These are phyloP conservation scores for Lichtheimia hyalospora DNA, from an alignment of 371 early-diverging fungal genomes.

Conservation along the genomic window DNA sequence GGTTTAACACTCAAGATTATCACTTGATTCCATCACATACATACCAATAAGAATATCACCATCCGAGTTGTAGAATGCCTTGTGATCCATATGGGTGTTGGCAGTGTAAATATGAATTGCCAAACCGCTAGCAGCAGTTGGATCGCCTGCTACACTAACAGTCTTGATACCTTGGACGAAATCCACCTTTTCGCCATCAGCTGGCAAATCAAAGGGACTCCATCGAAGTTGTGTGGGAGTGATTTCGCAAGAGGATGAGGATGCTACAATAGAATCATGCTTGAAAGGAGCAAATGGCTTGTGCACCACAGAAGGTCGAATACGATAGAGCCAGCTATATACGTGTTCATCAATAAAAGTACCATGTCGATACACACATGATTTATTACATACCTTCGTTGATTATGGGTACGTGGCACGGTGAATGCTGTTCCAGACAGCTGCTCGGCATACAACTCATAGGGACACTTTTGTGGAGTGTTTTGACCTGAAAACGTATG, in stretches of 20 bases:
- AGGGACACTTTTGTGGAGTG: constrained; percentile 90
- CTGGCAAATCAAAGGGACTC: constrained; percentile 86
- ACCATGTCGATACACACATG: neutral
- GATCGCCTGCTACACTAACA: constrained; percentile 89
- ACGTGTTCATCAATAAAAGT: neutral
- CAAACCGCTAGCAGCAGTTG: constrained; percentile 75
- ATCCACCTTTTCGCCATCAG: constrained; percentile 47
- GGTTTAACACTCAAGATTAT: neutral
- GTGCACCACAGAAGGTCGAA: constrained; percentile 91
- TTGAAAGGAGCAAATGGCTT: constrained; percentile 62
- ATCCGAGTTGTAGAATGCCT: constrained; percentile 88
- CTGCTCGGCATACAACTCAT: constrained; percentile 93
- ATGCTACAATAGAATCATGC: constrained; percentile 43
- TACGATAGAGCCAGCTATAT: constrained; percentile 92
- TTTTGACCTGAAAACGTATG: constrained; percentile 66
- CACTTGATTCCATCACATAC: no score
- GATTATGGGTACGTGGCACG: constrained; percentile 82
- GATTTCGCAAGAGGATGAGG: constrained; percentile 46
- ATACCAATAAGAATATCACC: constrained; percentile 91
- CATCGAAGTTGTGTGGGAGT: constrained; percentile 93
- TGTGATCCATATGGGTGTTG: constrained; percentile 73
- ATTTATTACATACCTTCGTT: constrained; percentile 59
- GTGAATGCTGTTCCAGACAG: constrained; percentile 96
- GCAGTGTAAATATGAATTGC: constrained; percentile 86
- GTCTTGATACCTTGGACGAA: constrained; percentile 88